phyloP scores from a whole-genome alignment of 495 filamentous ascomycete species.

The Trichoderma erinaceum region DNA sequence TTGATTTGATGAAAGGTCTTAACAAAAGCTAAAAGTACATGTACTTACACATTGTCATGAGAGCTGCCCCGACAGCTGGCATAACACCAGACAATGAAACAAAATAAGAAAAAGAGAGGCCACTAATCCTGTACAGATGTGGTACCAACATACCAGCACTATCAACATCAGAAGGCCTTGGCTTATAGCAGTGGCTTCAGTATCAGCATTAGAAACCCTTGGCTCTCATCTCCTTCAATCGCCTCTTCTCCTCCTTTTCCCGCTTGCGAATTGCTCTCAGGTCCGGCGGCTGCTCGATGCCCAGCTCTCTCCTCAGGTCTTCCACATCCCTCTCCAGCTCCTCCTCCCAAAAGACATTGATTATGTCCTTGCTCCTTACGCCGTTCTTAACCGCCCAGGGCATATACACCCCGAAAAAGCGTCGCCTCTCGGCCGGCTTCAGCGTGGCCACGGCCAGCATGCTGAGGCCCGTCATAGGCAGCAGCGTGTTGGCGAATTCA shows the following conservation, averaged over 20 bases:
- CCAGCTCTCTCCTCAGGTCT: constrained; percentile 62
- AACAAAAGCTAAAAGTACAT: neutral
- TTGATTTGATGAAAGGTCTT: no score
- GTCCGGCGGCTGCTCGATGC: constrained; percentile 86
- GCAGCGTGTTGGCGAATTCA: constrained; percentile 86
- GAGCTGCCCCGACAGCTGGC: neutral
- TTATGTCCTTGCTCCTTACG: constrained; percentile 66
- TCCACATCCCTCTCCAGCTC: constrained; percentile 79
- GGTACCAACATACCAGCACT: neutral
- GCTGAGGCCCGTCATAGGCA: constrained; percentile 82
- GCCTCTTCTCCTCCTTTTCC: constrained; percentile 62
- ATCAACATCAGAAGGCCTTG: no score
- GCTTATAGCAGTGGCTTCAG: neutral
- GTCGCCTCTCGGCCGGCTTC: constrained; percentile 64
- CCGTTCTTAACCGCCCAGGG: constrained; percentile 92
- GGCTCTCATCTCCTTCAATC: constrained; percentile 47
- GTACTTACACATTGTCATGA: neutral
- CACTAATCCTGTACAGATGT: neutral
- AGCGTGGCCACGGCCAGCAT: constrained; percentile 66
- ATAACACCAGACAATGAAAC: neutral
- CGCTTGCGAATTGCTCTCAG: constrained; percentile 69
- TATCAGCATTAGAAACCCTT: neutral
- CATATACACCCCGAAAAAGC: constrained; percentile 69
- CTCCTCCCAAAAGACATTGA: constrained; percentile 99
- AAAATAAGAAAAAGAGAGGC: neutral